Conservation (phyloP, 2,329 filamentous ascomycete genomes). For the Kalaharituber pfeilii region DNA sequence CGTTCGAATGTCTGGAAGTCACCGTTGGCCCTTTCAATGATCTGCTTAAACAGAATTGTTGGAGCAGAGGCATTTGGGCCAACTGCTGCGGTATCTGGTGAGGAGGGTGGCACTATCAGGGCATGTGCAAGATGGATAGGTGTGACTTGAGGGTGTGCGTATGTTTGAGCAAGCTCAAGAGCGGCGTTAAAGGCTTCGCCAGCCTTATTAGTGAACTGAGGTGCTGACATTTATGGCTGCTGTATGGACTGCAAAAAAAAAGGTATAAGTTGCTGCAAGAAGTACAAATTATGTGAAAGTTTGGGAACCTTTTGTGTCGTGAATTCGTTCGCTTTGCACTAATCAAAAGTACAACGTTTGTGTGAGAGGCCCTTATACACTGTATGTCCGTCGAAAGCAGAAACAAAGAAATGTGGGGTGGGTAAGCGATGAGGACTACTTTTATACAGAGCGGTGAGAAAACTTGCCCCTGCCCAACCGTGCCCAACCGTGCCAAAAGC, state of each 20-base stretch:
- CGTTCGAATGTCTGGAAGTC: slow-evolving; percentile 80
- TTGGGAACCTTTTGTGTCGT: too few relatives aligned
- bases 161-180: slow-evolving; percentile 72
- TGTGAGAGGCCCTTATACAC: too few relatives aligned
- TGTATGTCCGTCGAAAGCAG: too few relatives aligned
- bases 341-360: background rate
- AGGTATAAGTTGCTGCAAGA: too few relatives aligned
- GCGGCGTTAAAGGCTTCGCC: slow-evolving; percentile 80
- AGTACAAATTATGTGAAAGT: too few relatives aligned
- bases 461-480: too few relatives aligned
- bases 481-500: too few relatives aligned
- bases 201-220: slow-evolving; percentile 67
- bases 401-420: too few relatives aligned
- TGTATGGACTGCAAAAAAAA: slow-evolving; percentile 1
- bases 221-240: slow-evolving; percentile 11
- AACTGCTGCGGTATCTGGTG: slow-evolving; percentile 56
- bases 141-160: slow-evolving; percentile 76
- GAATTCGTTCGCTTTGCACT: too few relatives aligned
- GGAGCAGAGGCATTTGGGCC: slow-evolving; percentile 38
- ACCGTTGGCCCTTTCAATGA: slow-evolving; percentile 82
- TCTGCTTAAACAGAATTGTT: slow-evolving; percentile 78
- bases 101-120: slow-evolving; percentile 55
- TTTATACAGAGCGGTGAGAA: too few relatives aligned
- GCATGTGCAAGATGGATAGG: slow-evolving; percentile 79
- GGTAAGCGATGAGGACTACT: too few relatives aligned